These are phyloP conservation scores for Arachis hypogaea DNA, from an alignment of 306 rosid genomes.

Conservation along the genomic window DNA sequence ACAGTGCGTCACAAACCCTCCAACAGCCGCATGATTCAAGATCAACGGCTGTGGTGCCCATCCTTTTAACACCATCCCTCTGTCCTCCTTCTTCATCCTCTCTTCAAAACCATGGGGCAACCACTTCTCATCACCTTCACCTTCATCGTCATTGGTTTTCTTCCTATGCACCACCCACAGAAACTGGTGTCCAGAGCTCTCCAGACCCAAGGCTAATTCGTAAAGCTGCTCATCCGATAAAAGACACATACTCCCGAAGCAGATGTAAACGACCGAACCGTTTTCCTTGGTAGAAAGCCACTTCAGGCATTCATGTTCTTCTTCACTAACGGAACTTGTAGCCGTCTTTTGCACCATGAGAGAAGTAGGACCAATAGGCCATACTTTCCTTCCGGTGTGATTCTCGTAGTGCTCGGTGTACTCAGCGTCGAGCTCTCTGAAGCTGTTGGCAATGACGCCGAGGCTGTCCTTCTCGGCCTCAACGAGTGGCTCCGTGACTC, in stretches of 20 bases:
- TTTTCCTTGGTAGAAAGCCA: conserved; percentile 24
- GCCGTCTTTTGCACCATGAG: neutral
- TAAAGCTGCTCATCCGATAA: neutral
- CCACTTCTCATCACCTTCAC: neutral
- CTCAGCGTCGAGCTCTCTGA: conserved; percentile 34
- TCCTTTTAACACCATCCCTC: conserved; percentile 14
- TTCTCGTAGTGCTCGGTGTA: conserved; percentile 37
- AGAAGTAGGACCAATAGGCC: conserved; percentile 40
- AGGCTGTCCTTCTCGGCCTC: conserved; percentile 23
- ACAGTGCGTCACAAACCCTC: conserved; percentile 34
- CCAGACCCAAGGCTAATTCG: conserved; percentile 22
- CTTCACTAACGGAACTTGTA: neutral
- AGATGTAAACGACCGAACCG: conserved; percentile 19
- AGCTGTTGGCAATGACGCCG: conserved; percentile 37
- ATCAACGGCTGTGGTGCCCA: conserved; percentile 39
- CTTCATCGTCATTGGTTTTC: neutral
- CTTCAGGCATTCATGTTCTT: conserved; percentile 10
- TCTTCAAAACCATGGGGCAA: too few relatives aligned
- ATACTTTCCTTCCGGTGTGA: conserved; percentile 29
- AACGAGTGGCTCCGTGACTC: neutral
- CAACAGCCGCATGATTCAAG: conserved; percentile 27
- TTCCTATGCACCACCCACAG: neutral
- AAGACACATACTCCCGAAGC: conserved; percentile 1
- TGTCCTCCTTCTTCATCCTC: neutral
- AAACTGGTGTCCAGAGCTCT: neutral